A percentile compares a stretch with the other conserved stretches of the same genome.
Evolutionary conservation across 768 basidiomycete genomes (phyloP).

Genomic region (Boletellus ananas): DNA sequence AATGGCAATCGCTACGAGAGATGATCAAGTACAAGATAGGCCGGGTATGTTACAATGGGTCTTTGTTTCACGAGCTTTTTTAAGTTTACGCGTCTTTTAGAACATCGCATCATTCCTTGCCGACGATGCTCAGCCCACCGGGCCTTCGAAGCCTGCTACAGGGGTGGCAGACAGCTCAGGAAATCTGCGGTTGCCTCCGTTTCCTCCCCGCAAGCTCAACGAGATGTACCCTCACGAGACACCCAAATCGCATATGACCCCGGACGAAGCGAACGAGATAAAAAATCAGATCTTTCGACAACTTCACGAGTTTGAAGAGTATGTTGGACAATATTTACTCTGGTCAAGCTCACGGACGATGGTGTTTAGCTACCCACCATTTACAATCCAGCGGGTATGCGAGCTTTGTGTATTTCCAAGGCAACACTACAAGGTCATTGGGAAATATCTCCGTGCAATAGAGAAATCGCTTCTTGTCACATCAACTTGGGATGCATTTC

Average conservation of each 20-base stretch:
- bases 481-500: slow-evolving; percentile 72
- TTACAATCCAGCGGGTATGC: slow-evolving; percentile 86
- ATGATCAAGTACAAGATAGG: slow-evolving; percentile 69
- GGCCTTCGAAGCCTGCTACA: slow-evolving; percentile 40
- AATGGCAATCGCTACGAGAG: slow-evolving; percentile 68
- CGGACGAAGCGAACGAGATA: slow-evolving; percentile 55
- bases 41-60: slow-evolving; percentile 42
- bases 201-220: slow-evolving; percentile 54
- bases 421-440: slow-evolving; percentile 69
- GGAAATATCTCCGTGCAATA: slow-evolving; percentile 86
- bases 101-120: slow-evolving; percentile 49
- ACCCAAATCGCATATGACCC: slow-evolving; percentile 57
- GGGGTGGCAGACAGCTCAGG: slow-evolving; percentile 37
- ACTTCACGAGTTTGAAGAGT: slow-evolving; percentile 76
- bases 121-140: slow-evolving; percentile 34
- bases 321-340: slow-evolving; percentile 22
- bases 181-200: slow-evolving; percentile 70
- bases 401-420: slow-evolving; percentile 72
- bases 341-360: slow-evolving; percentile 5
- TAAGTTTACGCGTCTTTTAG: slow-evolving; percentile 29
- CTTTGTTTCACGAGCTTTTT: not conserved
- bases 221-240: slow-evolving; percentile 49
- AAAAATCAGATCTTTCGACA: slow-evolving; percentile 57
- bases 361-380: slow-evolving; percentile 55
- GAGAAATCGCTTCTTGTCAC: slow-evolving; percentile 83